These are phyloP conservation scores for Cordyceps cicadae DNA, from an alignment of 2,329 filamentous ascomycete genomes.

Conservation along the genomic window DNA sequence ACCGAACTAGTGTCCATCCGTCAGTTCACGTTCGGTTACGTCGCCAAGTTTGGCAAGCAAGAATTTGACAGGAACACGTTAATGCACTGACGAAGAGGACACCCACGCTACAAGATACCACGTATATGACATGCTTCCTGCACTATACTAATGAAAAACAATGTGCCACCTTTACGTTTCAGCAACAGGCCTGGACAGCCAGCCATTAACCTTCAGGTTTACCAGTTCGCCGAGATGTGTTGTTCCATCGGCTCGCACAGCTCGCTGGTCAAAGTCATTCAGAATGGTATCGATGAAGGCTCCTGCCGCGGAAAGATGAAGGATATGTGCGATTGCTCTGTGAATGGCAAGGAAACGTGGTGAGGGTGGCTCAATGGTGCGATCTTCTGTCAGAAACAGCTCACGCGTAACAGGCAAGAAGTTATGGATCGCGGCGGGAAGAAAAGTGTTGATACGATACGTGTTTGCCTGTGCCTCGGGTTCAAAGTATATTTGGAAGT, in stretches of 20 bases:
- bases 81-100: neutral
- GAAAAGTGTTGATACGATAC: neutral
- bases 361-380: neutral
- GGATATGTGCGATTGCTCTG: neutral
- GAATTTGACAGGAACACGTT: neutral
- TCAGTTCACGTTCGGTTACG: neutral
- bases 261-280: neutral
- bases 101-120: neutral
- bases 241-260: neutral
- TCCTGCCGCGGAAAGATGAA: neutral
- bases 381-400: neutral
- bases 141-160: neutral
- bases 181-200: neutral
- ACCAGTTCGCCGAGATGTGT: neutral
- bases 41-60: neutral
- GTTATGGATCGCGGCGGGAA: neutral
- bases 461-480: neutral
- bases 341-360: neutral
- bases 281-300: neutral
- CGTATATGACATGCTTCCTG: neutral
- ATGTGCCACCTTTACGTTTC: neutral
- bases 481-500: neutral
- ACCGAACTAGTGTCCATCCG: neutral
- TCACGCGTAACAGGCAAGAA: neutral
- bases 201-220: neutral